Percentiles rank a stretch among this genome's conserved stretches.
Conservation (phyloP, 2,329 filamentous ascomycete genomes). For the Albifimbria verrucaria region DNA sequence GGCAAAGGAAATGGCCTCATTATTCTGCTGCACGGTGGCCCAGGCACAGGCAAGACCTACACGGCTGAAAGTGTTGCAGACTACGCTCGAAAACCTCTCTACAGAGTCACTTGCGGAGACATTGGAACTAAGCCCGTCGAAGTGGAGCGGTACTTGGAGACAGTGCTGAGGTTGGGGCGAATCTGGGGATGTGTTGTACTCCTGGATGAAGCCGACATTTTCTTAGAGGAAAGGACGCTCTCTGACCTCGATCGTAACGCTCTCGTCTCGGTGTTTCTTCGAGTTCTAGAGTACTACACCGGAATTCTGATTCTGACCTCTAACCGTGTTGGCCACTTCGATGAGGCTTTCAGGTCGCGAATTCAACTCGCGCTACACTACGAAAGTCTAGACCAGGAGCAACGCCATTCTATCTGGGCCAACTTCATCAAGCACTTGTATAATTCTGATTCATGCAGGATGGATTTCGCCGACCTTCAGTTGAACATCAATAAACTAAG, state of each 20-base stretch:
- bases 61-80: slow-evolving; percentile 17
- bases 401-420: slow-evolving; percentile 23
- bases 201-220: slow-evolving; percentile 22
- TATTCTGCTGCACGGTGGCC: slow-evolving; percentile 25
- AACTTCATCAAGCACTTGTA: slow-evolving; percentile 21
- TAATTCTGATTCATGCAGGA: background rate
- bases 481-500: slow-evolving; percentile 22
- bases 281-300: slow-evolving; percentile 30
- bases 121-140: slow-evolving; percentile 13
- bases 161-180: slow-evolving; percentile 16
- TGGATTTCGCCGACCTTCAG: slow-evolving; percentile 12
- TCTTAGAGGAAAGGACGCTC: slow-evolving; percentile 18
- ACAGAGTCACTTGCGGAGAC: slow-evolving; percentile 18
- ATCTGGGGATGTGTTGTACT: slow-evolving; percentile 21
- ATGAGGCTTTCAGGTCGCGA: slow-evolving; percentile 33
- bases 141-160: slow-evolving; percentile 13
- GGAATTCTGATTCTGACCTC: slow-evolving; percentile 33
- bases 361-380: slow-evolving; percentile 32
- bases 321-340: slow-evolving; percentile 31
- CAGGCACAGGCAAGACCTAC: slow-evolving; percentile 26
- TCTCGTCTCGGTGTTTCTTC: slow-evolving; percentile 27
- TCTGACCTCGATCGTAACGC: slow-evolving; percentile 20
- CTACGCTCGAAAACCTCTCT: slow-evolving; percentile 14
- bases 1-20: slow-evolving; percentile 23
- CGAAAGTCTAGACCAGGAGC: slow-evolving; percentile 16